These are phyloP conservation scores for Stagonosporopsis tanaceti DNA, from an alignment of 2,329 filamentous ascomycete genomes.

Conservation along the genomic window DNA sequence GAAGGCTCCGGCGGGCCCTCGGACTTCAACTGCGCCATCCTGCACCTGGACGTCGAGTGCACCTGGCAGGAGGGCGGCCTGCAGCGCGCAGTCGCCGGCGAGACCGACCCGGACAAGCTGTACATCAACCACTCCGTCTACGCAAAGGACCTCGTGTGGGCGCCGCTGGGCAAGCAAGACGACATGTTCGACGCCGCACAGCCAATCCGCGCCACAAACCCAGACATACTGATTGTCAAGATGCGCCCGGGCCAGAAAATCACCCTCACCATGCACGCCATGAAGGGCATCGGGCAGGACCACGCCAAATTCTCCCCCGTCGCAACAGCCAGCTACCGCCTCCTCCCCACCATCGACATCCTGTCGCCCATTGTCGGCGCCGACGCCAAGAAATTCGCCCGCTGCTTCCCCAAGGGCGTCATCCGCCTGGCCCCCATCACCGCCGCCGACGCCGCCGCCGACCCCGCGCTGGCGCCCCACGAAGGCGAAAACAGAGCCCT, in stretches of 20 bases:
- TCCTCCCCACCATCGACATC: slow-evolving; percentile 89
- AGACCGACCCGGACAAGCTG: slow-evolving; percentile 82
- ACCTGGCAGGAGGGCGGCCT: slow-evolving; percentile 73
- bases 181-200: slow-evolving; percentile 57
- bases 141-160: slow-evolving; percentile 70
- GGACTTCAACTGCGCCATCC: slow-evolving; percentile 87
- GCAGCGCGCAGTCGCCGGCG: slow-evolving; percentile 67
- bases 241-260: slow-evolving; percentile 89
- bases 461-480: slow-evolving; percentile 74
- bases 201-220: slow-evolving; percentile 80
- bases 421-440: slow-evolving; percentile 81
- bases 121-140: slow-evolving; percentile 81
- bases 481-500: slow-evolving; percentile 87
- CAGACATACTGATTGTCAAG: slow-evolving; percentile 93
- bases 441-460: slow-evolving; percentile 66
- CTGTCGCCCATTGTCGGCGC: slow-evolving; percentile 80
- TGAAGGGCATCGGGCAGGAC: slow-evolving; percentile 92
- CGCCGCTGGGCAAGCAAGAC: slow-evolving; percentile 70
- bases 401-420: slow-evolving; percentile 89
- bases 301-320: slow-evolving; percentile 98
- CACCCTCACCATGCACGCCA: slow-evolving; percentile 86
- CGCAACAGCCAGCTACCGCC: slow-evolving; percentile 89
- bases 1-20: slow-evolving; percentile 55
- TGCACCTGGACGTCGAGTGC: slow-evolving; percentile 81
- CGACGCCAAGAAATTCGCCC: slow-evolving; percentile 87